Evolutionary conservation across 805 yeast genomes (phyloP).

Genomic region (Metschnikowia sp.): DNA sequence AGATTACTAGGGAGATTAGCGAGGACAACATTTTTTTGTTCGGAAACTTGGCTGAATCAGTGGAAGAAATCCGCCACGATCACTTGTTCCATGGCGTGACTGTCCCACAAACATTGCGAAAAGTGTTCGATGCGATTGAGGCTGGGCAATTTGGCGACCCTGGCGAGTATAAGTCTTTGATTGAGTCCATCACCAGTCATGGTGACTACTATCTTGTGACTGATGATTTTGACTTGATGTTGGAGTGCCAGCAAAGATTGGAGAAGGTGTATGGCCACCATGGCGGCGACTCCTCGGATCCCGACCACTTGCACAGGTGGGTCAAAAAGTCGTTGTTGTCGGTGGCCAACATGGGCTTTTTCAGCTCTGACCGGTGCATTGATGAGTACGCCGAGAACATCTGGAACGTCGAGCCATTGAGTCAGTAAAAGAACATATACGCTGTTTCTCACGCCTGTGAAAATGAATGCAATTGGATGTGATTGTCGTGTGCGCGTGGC

Average conservation of each 20-base stretch:
- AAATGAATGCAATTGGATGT: too few relatives aligned
- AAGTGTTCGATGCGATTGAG: conserved; percentile 67
- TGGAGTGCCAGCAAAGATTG: conserved; percentile 74
- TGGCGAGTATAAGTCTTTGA: conserved; percentile 61
- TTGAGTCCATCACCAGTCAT: conserved; percentile 65
- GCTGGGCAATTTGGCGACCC: conserved; percentile 69
- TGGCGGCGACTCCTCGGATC: conserved; percentile 40
- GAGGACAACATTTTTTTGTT: conserved; percentile 89
- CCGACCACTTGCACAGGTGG: conserved; percentile 66
- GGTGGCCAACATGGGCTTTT: conserved; percentile 93
- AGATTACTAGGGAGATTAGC: conserved; percentile 89
- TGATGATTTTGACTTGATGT: conserved; percentile 85
- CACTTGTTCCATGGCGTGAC: conserved; percentile 61
- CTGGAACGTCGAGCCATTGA: conserved; percentile 84
- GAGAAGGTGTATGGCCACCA: conserved; percentile 62
- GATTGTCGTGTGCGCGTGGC: too few relatives aligned
- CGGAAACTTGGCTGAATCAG: conserved; percentile 87
- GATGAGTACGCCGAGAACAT: conserved; percentile 88
- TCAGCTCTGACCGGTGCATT: conserved; percentile 85
- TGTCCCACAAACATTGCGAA: conserved; percentile 55
- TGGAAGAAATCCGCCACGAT: conserved; percentile 75
- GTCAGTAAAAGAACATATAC: background rate
- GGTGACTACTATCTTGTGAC: conserved; percentile 86
- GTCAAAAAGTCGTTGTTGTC: conserved; percentile 67
- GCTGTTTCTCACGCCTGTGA: too few relatives aligned